These are phyloP conservation scores for Pseudocercospora ulei DNA, from an alignment of 2,329 filamentous ascomycete genomes.

Conservation along the genomic window DNA sequence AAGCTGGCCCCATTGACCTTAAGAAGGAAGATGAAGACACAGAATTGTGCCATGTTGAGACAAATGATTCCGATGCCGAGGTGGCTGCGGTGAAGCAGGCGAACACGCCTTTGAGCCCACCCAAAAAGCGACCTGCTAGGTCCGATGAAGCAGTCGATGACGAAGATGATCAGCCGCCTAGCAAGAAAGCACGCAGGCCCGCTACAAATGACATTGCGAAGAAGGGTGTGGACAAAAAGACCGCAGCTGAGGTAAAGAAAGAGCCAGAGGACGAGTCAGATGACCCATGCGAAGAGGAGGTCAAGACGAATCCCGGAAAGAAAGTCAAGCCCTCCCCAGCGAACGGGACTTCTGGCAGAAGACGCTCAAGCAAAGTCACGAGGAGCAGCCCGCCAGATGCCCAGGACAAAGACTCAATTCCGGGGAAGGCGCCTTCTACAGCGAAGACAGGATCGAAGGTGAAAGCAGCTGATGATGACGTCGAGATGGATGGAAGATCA, in stretches of 20 bases:
- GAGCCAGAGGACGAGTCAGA: slow-evolving; percentile 8
- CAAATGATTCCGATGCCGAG: slow-evolving; percentile 25
- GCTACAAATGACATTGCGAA: slow-evolving; percentile 21
- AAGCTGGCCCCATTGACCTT: slow-evolving; percentile 12
- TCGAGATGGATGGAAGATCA: slow-evolving; percentile 9
- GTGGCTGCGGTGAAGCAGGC: slow-evolving; percentile 18
- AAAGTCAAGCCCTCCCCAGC: slow-evolving; percentile 5
- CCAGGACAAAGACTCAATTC: no score
- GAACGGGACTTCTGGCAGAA: slow-evolving; percentile 9
- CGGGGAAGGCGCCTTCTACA: slow-evolving; percentile 12
- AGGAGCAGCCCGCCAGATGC: no score
- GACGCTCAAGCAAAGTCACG: slow-evolving; percentile 5
- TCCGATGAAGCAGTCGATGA: slow-evolving; percentile 24
- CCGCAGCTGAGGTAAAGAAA: slow-evolving; percentile 14
- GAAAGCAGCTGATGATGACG: slow-evolving; percentile 1
- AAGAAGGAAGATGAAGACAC: slow-evolving; percentile 34
- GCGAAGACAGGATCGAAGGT: slow-evolving; percentile 3
- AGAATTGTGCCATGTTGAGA: slow-evolving; percentile 25
- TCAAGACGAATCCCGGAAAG: slow-evolving; percentile 10
- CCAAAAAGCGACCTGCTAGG: slow-evolving; percentile 29
- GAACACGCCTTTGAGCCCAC: slow-evolving; percentile 14
- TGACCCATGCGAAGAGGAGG: slow-evolving; percentile 9
- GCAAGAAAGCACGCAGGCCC: slow-evolving; percentile 32
- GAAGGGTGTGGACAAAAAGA: slow-evolving; percentile 25
- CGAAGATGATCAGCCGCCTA: slow-evolving; percentile 32